These are phyloP conservation scores for Colletotrichum lupini DNA, from an alignment of 2,329 filamentous ascomycete genomes.

Conservation along the genomic window DNA sequence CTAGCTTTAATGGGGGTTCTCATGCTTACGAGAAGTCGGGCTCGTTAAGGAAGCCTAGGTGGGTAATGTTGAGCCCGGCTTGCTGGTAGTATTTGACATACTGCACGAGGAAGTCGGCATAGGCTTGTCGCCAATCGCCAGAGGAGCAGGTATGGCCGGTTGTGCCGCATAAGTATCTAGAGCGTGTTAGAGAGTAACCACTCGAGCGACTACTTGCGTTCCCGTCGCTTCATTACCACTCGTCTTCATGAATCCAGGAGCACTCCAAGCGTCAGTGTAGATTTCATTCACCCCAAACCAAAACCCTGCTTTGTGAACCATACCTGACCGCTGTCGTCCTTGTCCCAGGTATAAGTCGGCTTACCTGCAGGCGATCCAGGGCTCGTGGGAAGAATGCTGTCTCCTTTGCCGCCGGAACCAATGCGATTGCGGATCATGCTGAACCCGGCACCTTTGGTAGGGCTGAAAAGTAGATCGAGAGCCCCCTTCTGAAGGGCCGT, in stretches of 20 bases:
- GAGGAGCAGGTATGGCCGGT: slow-evolving; percentile 49
- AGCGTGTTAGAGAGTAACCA: not conserved
- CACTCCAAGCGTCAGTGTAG: slow-evolving; percentile 58
- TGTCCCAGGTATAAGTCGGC: slow-evolving; percentile 58
- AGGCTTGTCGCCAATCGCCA: slow-evolving; percentile 60
- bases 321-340: slow-evolving; percentile 60
- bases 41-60: slow-evolving; percentile 40
- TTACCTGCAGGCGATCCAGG: slow-evolving; percentile 53
- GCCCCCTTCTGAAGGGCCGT: slow-evolving; percentile 46
- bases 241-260: slow-evolving; percentile 61
- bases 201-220: not conserved
- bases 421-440: slow-evolving; percentile 63
- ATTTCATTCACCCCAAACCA: slow-evolving; percentile 50
- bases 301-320: slow-evolving; percentile 63
- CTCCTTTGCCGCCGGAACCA: slow-evolving; percentile 48
- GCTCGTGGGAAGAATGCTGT: slow-evolving; percentile 55
- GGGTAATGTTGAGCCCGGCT: slow-evolving; percentile 55
- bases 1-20: not conserved
- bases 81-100: slow-evolving; percentile 59
- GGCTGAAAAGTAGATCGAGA: slow-evolving; percentile 58
- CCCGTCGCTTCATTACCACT: slow-evolving; percentile 47
- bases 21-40: slow-evolving; percentile 27
- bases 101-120: slow-evolving; percentile 59
- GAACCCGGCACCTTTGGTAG: slow-evolving; percentile 57
- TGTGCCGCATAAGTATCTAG: slow-evolving; percentile 50